phyloP scores from a whole-genome alignment of 805 yeast genomes.

The Tetrapisispora arboricola region DNA sequence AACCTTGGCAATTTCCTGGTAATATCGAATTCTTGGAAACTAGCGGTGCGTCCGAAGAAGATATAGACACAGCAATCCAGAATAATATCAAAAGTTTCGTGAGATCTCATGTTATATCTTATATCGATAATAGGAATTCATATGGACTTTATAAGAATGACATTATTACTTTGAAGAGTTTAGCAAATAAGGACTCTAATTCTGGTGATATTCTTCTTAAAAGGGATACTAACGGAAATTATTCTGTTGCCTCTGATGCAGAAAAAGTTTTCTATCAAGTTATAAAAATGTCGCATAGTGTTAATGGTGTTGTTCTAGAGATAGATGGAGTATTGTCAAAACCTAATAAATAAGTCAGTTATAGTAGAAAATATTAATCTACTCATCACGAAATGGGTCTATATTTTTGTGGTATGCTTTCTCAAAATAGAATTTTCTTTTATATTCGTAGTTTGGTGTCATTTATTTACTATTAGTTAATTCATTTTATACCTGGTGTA shows the following conservation, averaged over 20 bases:
- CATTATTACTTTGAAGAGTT: conserved; percentile 8
- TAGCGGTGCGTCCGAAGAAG: conserved; percentile 26
- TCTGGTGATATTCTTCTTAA: conserved; percentile 31
- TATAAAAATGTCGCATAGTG: conserved; percentile 28
- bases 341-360: conserved; percentile 16
- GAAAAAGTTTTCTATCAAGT: conserved; percentile 31
- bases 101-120: conserved; percentile 47
- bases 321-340: conserved; percentile 30
- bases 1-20: conserved; percentile 80
- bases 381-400: too few species aligned
- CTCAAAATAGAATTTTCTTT: too few species aligned
- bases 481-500: too few species aligned
- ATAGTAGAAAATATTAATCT: too few species aligned
- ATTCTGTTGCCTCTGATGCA: conserved; percentile 26
- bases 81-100: conserved; percentile 50
- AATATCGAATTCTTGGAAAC: conserved; percentile 27
- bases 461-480: too few species aligned
- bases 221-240: conserved; percentile 26
- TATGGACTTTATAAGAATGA: conserved; percentile 3
- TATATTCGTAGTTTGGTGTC: too few species aligned
- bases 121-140: conserved; percentile 7
- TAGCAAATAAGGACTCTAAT: conserved; percentile 24
- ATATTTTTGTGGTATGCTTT: too few species aligned
- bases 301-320: conserved; percentile 39
- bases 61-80: conserved; percentile 40